Evolutionary conservation across 176 grass and related monocot species (phyloP).

Genomic region (Coix lacrymajobi): DNA sequence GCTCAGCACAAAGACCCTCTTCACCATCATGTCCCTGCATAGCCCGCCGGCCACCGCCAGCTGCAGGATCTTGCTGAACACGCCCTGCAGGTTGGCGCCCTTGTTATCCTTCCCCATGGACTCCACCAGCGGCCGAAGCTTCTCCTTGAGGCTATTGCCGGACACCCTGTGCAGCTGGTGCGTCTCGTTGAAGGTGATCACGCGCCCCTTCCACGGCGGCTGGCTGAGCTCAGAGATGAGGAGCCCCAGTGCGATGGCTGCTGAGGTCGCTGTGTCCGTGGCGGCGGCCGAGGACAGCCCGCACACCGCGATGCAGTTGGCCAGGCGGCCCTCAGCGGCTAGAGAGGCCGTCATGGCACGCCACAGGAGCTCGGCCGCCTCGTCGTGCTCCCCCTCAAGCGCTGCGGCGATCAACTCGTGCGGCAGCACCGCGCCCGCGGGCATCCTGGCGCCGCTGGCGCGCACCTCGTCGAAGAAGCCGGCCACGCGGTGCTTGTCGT

Average conservation of each 20-base stretch:
- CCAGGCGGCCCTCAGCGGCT: slow-evolving; percentile 32
- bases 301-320: slow-evolving; percentile 67
- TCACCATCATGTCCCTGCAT: slow-evolving; percentile 54
- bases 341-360: neutral
- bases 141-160: slow-evolving; percentile 45
- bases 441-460: neutral
- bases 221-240: slow-evolving; percentile 67
- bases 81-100: slow-evolving; percentile 50
- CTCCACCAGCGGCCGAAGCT: slow-evolving; percentile 33
- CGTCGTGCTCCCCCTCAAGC: slow-evolving; percentile 3
- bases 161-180: slow-evolving; percentile 45
- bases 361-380: slow-evolving; percentile 1
- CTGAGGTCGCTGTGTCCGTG: slow-evolving; percentile 20
- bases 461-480: neutral
- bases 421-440: neutral
- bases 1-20: slow-evolving; percentile 65
- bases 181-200: slow-evolving; percentile 49
- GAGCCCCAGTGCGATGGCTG: slow-evolving; percentile 59
- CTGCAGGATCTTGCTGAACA: slow-evolving; percentile 44
- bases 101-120: slow-evolving; percentile 19
- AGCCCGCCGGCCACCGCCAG: slow-evolving; percentile 44
- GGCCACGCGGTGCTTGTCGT: neutral
- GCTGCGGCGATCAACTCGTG: neutral
- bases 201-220: slow-evolving; percentile 55
- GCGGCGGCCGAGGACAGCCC: slow-evolving; percentile 32